phyloP scores from a whole-genome alignment of 495 filamentous ascomycete species.

The Neurospora cerealis region DNA sequence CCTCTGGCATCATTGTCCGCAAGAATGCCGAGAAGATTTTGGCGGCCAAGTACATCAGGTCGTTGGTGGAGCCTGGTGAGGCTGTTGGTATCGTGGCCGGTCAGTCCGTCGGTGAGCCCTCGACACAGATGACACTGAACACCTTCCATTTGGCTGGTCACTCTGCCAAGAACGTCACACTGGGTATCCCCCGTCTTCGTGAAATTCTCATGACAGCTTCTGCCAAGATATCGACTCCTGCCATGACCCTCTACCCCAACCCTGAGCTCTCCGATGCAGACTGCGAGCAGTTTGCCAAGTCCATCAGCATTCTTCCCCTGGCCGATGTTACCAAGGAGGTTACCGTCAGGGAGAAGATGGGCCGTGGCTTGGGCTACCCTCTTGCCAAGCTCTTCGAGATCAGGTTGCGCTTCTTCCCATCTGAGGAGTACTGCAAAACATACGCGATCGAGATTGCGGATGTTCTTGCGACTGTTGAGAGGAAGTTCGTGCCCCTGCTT shows the following conservation, averaged over 20 bases:
- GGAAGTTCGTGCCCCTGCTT: slow-evolving; percentile 62
- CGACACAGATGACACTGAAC: slow-evolving; percentile 99
- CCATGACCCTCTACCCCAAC: slow-evolving; percentile 79
- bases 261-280: slow-evolving; percentile 59
- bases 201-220: slow-evolving; percentile 99
- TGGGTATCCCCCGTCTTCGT: slow-evolving; percentile 92
- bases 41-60: slow-evolving; percentile 85
- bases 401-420: slow-evolving; percentile 71
- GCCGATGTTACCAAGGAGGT: slow-evolving; percentile 79
- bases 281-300: slow-evolving; percentile 77
- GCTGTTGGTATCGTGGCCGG: slow-evolving; percentile 96
- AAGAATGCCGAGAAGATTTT: slow-evolving; percentile 74
- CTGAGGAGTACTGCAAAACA: slow-evolving; percentile 68
- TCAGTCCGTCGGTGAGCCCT: slow-evolving; percentile 93
- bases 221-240: slow-evolving; percentile 73
- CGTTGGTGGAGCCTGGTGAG: slow-evolving; percentile 90
- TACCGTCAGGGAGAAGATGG: slow-evolving; percentile 65
- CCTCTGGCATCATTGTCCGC: slow-evolving; percentile 39
- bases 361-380: slow-evolving; percentile 49
- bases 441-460: slow-evolving; percentile 75
- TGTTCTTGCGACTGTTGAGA: slow-evolving; percentile 69
- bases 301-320: slow-evolving; percentile 79
- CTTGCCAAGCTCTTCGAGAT: slow-evolving; percentile 80
- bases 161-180: slow-evolving; percentile 95
- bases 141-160: slow-evolving; percentile 99